Base-by-base conservation (phyloP, 2,329 filamentous ascomycete genomes). In the Ophiocordyceps camponoti-leonardi region DNA sequence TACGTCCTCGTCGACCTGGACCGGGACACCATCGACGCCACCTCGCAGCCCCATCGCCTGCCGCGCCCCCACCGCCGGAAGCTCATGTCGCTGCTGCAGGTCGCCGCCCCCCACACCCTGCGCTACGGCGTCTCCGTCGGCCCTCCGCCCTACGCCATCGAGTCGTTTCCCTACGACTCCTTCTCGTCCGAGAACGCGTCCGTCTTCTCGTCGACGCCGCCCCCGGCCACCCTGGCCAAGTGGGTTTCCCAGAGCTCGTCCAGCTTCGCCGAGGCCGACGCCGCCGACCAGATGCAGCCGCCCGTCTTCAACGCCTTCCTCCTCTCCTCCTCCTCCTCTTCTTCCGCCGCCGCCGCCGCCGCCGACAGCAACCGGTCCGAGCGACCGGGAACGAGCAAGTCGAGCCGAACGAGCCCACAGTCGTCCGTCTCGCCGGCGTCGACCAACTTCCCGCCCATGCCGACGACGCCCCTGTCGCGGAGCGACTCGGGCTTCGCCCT, bases 1-100 rank as follows among this genome's bases (percentile, higher is more conserved):
- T 96, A 90, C 60, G 88, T 96, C 18, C 70, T 96, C 16, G 87
- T 96, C 33, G 92, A 98, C 61, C 69, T 98, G 44, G 92, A 98
- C 61, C 79, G 83, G 59, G 85, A 98, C 61, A 80, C 80, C 16
- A 88, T 98, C 49, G 86, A 94, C 58, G 83, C 86, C 43, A 92
- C 86, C 1, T 71, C 77, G 6, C 75, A 80, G 47, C 86, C 88
- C n/a, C 73, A 77, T 42, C 72, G 81, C 41, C 71, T 98, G 22
- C 92, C 92, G 11, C 80, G 86, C 49, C 90, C 94, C 56, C 85
- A 93, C 60, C 79, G 92, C 43, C 75, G 88, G 51, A 98, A 98
- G 63, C 75, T 98, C 28, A 73, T 86, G 55, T 87, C 88, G 16
- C 69, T 98, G 28, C 69, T 98, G 43, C 90, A 96, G 59, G 68